Percentiles rank a stretch among this genome's conserved stretches.
These are phyloP conservation scores for Phytophthora foliorum DNA, from an alignment of 352 stramenopile genomes.

Conservation along the genomic window DNA sequence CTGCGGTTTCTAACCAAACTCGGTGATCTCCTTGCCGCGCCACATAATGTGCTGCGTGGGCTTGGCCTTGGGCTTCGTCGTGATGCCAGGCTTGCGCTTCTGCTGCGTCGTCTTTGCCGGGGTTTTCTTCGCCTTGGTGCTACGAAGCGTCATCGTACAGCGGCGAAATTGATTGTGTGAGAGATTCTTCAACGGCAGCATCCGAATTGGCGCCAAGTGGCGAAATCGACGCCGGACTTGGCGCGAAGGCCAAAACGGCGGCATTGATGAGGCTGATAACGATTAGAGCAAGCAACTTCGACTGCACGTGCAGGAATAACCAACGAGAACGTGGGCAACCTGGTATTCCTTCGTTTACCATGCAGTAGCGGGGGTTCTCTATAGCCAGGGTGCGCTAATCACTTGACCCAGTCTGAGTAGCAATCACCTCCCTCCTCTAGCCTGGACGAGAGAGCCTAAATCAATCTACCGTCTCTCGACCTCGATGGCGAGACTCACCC, in stretches of 20 bases:
- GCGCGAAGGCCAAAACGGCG: constrained; percentile 18
- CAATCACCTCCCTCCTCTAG: background rate
- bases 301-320: background rate
- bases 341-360: constrained; percentile 23
- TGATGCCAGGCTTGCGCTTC: constrained; percentile 20
- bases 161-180: constrained; percentile 23
- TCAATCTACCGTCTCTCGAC: constrained; percentile 74
- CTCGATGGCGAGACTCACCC: constrained; percentile 69
- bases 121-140: constrained; percentile 29
- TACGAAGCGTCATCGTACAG: constrained; percentile 32
- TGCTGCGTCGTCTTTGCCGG: constrained; percentile 15
- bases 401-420: background rate
- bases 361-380: constrained; percentile 23
- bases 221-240: constrained; percentile 10
- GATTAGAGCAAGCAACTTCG: background rate
- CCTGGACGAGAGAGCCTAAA: constrained; percentile 18
- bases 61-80: constrained; percentile 28
- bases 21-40: constrained; percentile 76
- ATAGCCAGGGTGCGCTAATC: constrained; percentile 15
- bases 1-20: constrained; percentile 59
- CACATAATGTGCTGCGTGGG: constrained; percentile 72
- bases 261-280: background rate
- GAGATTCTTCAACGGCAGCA: constrained; percentile 10
- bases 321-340: constrained; percentile 10
- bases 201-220: constrained; percentile 29